Conservation (phyloP, 2,329 filamentous ascomycete species). For the Myotisia sp. region DNA sequence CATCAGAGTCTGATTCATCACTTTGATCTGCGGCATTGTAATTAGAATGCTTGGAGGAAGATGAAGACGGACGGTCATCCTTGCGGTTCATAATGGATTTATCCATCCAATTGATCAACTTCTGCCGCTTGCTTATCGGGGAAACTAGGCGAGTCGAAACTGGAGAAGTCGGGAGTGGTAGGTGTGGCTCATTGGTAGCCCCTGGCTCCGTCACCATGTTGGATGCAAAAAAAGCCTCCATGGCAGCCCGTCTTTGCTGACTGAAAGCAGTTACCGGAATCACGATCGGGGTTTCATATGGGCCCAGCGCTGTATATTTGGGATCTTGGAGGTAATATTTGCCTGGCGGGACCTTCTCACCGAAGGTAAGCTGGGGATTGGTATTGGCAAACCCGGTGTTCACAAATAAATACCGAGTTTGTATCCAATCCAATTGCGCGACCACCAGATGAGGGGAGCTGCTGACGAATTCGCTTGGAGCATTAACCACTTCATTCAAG, state of each 20-base stretch:
- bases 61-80: too few relatives aligned
- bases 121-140: too few relatives aligned
- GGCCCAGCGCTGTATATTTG: slow-evolving; percentile 27
- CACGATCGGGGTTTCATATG: slow-evolving; percentile 23
- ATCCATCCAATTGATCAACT: too few relatives aligned
- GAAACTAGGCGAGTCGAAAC: too few relatives aligned
- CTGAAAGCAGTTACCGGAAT: slow-evolving; percentile 41
- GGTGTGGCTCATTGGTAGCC: too few relatives aligned
- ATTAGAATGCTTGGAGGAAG: too few relatives aligned
- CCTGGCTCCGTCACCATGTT: too few relatives aligned
- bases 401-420: slow-evolving; percentile 72
- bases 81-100: too few relatives aligned
- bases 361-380: background rate
- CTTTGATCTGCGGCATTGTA: too few relatives aligned
- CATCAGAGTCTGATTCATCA: slow-evolving; percentile 35
- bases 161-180: too few relatives aligned
- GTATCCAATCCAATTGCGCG: slow-evolving; percentile 67
- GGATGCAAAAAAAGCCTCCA: too few relatives aligned
- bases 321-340: slow-evolving; percentile 27
- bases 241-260: slow-evolving; percentile 28
- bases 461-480: slow-evolving; percentile 46
- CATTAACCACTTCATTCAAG: slow-evolving; percentile 75
- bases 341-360: background rate
- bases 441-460: slow-evolving; percentile 54
- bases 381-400: slow-evolving; percentile 15